Percentiles rank a stretch among this genome's conserved stretches.
Evolutionary conservation across 2,329 filamentous ascomycete genomes (phyloP).

Genomic region (Pseudocercospora ulei): DNA sequence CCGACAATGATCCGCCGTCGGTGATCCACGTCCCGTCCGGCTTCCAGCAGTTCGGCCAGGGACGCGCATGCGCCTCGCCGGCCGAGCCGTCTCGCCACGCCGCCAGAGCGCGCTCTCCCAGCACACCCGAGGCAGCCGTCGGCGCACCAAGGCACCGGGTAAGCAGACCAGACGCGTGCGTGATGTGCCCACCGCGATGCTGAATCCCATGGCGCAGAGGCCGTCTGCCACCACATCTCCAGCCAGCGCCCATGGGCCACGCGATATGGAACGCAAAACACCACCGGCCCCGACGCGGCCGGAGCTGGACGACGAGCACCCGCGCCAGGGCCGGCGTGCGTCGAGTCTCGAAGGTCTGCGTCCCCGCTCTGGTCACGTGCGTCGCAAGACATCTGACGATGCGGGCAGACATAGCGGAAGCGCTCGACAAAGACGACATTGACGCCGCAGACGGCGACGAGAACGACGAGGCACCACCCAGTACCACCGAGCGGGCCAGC

Average conservation of each 20-base stretch:
- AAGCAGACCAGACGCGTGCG: constrained; percentile 7
- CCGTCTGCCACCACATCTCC: constrained; percentile 46
- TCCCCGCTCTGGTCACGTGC: constrained; percentile 20
- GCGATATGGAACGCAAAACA: constrained; percentile 57
- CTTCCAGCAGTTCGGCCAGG: constrained; percentile 61
- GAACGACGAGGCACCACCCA: constrained; percentile 18
- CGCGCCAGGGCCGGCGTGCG: constrained; percentile 53
- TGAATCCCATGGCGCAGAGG: background rate
- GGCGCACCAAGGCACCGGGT: constrained; percentile 30
- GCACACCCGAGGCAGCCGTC: constrained; percentile 31
- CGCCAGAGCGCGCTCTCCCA: constrained; percentile 33
- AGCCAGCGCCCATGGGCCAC: constrained; percentile 63
- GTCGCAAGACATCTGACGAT: constrained; percentile 21
- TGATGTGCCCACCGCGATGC: background rate
- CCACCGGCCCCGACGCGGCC: constrained; percentile 74
- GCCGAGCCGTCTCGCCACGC: constrained; percentile 24
- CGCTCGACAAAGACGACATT: constrained; percentile 33
- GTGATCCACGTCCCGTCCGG: constrained; percentile 84
- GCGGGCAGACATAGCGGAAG: constrained; percentile 41
- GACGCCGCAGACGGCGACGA: constrained; percentile 28
- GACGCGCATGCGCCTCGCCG: constrained; percentile 17
- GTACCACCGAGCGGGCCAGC: constrained; percentile 32
- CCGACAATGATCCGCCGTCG: constrained; percentile 68
- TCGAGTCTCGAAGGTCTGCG: constrained; percentile 63
- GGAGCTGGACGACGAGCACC: constrained; percentile 54